Evolutionary conservation across 2,329 filamentous ascomycete genomes (phyloP).

Genomic region (Aspergillus phoenicis): DNA sequence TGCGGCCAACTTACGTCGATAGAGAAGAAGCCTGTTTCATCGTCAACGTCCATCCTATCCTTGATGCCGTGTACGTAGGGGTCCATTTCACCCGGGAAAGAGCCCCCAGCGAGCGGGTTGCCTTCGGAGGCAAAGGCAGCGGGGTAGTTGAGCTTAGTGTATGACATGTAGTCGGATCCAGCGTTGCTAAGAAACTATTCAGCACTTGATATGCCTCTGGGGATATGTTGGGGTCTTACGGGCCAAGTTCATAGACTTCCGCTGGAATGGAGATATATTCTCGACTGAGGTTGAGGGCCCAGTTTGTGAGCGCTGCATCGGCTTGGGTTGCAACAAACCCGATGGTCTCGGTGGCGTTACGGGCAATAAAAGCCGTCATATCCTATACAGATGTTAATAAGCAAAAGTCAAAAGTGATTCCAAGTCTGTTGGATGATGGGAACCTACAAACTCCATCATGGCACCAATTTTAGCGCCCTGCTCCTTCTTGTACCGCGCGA

Average conservation of each 20-base stretch:
- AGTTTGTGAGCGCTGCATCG: conserved; percentile 4
- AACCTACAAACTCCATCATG: conserved; percentile 8
- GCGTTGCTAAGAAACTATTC: not conserved
- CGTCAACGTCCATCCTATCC: conserved; percentile 6
- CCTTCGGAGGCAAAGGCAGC: conserved; percentile 7
- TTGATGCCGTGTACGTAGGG: conserved; percentile 3
- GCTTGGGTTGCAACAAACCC: conserved; percentile 3
- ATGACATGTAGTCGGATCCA: conserved; percentile 9
- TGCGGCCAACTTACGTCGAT: not conserved
- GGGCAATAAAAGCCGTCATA: conserved; percentile 9
- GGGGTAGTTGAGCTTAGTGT: conserved; percentile 8
- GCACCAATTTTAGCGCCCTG: conserved; percentile 1
- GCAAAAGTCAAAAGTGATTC: too few relatives aligned
- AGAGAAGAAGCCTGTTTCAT: conserved; percentile 5
- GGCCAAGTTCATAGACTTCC: conserved; percentile 1
- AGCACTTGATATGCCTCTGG: not conserved
- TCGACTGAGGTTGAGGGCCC: not conserved
- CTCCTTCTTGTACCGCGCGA: conserved; percentile 8
- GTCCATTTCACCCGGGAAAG: not conserved
- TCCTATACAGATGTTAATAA: not conserved
- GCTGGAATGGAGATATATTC: conserved; percentile 8
- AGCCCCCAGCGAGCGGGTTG: not conserved
- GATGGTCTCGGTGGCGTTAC: conserved; percentile 5
- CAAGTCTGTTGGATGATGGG: not conserved
- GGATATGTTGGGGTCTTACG: not conserved